Base-by-base conservation (phyloP, 2,329 filamentous ascomycete species). In the Sporothrix mexicana region DNA sequence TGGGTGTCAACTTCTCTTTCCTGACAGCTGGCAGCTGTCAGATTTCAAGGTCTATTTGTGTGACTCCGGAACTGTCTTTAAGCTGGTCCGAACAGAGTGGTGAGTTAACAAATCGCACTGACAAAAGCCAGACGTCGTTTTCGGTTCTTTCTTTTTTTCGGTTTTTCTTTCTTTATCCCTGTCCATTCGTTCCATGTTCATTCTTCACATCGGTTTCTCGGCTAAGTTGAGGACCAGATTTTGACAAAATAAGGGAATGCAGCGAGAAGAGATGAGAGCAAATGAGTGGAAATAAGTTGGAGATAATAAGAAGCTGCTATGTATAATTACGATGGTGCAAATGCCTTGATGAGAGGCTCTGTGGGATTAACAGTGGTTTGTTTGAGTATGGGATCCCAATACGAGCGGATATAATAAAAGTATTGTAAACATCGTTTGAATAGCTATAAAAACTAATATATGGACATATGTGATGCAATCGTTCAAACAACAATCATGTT, bases 191-290 rank as follows among this genome's bases (percentile, higher is more conserved):
- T 30, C 23, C 2, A 12, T 13, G 7, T 17, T 15, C 43, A 20
- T 6, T 13, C 12, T 64, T 25, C 69, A 71, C 55, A 71, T 13
- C 69, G 69, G 45, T 53, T 49, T 70, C 69, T 70, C 69, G 69
- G 69, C 69, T 51, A 62, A 70, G 69, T 49, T 45, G 51, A 25
- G 36, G 47, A 49, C 53, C 53, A 57, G 47, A 47, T 13, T 10
- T n/a, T 15, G 7, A 59, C 8, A 70, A 49, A 41, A n/a, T 59
- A 7, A 10, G n/a, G 41, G 25, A 61, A 59, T 41, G 7, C 30
- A 36, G 30, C 30, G 51, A 53, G 53, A 20, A 59, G 17, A 15
- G 25, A 47, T 5, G 55, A 15, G 59, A 41, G 10, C 36, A 9
- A 36, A 36, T 36, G 30, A 36, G 30, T 45, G 61, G 61, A 3